Conservation (phyloP, 179 eudicot genomes). For the Amaranthus tricolor region DNA sequence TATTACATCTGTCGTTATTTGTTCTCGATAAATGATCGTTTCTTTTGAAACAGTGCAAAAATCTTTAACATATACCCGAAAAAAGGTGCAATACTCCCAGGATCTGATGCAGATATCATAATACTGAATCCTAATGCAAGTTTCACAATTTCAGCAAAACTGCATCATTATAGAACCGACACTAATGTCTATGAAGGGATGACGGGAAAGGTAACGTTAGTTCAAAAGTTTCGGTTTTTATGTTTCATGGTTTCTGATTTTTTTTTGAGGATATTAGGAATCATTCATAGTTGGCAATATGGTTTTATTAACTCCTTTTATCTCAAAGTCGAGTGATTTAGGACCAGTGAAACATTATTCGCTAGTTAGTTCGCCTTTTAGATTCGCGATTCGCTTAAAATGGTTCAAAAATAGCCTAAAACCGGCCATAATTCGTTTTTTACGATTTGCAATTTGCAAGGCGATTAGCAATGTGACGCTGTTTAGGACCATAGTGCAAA, state of each 20-base stretch:
- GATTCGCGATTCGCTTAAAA: no score
- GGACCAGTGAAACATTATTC: no score
- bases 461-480: no score
- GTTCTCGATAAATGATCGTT: neutral
- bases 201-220: slow-evolving; percentile 66
- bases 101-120: slow-evolving; percentile 97
- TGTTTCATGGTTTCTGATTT: neutral
- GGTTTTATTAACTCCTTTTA: no score
- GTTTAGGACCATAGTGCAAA: no score
- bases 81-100: slow-evolving; percentile 90
- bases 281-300: neutral
- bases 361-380: no score
- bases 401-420: no score
- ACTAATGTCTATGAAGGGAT: slow-evolving; percentile 90
- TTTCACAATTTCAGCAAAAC: slow-evolving; percentile 64
- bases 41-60: slow-evolving; percentile 55
- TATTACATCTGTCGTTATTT: neutral
- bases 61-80: slow-evolving; percentile 86
- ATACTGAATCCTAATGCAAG: slow-evolving; percentile 86
- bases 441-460: no score
- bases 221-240: neutral
- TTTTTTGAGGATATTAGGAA: neutral
- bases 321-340: no score
- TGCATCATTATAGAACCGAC: slow-evolving; percentile 74
- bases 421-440: no score